Base-by-base conservation (phyloP, 2,329 filamentous ascomycete genomes). In the Alternaria conjuncta region DNA sequence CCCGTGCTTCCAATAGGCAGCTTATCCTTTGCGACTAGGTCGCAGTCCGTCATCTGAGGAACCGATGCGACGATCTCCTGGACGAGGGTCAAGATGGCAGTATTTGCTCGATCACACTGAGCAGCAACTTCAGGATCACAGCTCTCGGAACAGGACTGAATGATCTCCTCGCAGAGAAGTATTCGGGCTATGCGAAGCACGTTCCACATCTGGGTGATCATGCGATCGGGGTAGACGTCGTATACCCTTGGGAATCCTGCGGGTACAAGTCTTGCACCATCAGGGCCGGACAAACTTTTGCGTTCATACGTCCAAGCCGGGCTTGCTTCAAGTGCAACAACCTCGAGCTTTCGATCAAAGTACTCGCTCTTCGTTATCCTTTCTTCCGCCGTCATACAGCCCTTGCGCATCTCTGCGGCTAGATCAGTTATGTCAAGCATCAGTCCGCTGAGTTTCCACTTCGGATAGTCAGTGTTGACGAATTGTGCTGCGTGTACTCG, bases 61-160 rank as follows among this genome's bases (percentile, higher is more conserved):
- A 73, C 71, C 10, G 71, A 68, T 15, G 76, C 75, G 49, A 73
- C 77, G 12, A 80, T 75, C n/a, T 80, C 74, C 15, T 57, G 55
- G 1, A 74, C 68, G 56, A 77, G 63, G 1, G 53, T 20, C 2
- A 69, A 63, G 30, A 79, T 75, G 6, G 64, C 70, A 12, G 61
- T 23, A 10, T 55, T 57, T 11, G 74, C 69, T 7, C 49, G 61
- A 26, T 57, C 3, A 20, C 43, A 43, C 41, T 58, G 32, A 26
- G 25, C 47, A 4, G 26, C 18, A 28, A 32, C 18, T 10, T 47
- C 23, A 41, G 32, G 58, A 3, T 59, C 53, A 6, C 55, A n/a
- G 23, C 21, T 18, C 41, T 43, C 10, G 10, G 55, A 18, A 21
- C 32, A 65, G 12, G 57, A 61, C n/a, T 64, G 55, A 7, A 73